phyloP scores from a whole-genome alignment of 2,329 filamentous ascomycete genomes.

The Talaromyces sp. region DNA sequence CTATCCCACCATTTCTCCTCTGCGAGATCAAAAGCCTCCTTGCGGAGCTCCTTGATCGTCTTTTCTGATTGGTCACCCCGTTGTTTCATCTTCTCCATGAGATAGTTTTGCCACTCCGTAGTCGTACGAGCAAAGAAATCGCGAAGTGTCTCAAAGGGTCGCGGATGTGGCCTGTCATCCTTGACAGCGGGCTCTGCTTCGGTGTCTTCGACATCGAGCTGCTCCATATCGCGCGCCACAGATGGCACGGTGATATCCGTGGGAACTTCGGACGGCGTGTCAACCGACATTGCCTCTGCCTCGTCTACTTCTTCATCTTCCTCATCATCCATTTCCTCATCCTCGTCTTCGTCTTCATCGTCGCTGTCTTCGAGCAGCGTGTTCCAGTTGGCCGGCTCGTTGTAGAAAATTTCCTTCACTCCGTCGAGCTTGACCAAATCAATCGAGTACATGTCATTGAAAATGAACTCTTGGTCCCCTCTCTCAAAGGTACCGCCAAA shows the following conservation, averaged over 20 bases:
- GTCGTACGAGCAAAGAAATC: slow-evolving; percentile 90
- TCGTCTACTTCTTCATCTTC: slow-evolving; percentile 40
- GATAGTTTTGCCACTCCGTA: slow-evolving; percentile 81
- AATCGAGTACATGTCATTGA: slow-evolving; percentile 89
- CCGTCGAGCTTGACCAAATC: slow-evolving; percentile 94
- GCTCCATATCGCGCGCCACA: slow-evolving; percentile 31
- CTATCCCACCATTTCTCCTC: slow-evolving; percentile 99
- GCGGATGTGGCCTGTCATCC: slow-evolving; percentile 68
- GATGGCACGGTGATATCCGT: slow-evolving; percentile 33
- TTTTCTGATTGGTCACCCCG: slow-evolving; percentile 54
- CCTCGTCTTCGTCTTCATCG: slow-evolving; percentile 36
- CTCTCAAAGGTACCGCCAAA: slow-evolving; percentile 96
- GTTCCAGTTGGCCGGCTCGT: slow-evolving; percentile 81
- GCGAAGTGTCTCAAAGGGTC: slow-evolving; percentile 82
- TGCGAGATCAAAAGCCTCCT: slow-evolving; percentile 80
- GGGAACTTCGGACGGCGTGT: slow-evolving; percentile 29
- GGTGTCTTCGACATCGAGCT: slow-evolving; percentile 31
- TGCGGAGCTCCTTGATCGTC: slow-evolving; percentile 84
- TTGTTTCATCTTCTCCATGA: slow-evolving; percentile 69
- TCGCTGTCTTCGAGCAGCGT: slow-evolving; percentile 57
- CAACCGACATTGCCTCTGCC: slow-evolving; percentile 40
- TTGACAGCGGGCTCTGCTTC: slow-evolving; percentile 48
- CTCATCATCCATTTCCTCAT: slow-evolving; percentile 35
- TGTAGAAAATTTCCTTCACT: slow-evolving; percentile 82
- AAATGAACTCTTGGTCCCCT: slow-evolving; percentile 89